These are phyloP conservation scores for Gracilaria caudata DNA, from an alignment of 23 red algal genomes.

Conservation along the genomic window DNA sequence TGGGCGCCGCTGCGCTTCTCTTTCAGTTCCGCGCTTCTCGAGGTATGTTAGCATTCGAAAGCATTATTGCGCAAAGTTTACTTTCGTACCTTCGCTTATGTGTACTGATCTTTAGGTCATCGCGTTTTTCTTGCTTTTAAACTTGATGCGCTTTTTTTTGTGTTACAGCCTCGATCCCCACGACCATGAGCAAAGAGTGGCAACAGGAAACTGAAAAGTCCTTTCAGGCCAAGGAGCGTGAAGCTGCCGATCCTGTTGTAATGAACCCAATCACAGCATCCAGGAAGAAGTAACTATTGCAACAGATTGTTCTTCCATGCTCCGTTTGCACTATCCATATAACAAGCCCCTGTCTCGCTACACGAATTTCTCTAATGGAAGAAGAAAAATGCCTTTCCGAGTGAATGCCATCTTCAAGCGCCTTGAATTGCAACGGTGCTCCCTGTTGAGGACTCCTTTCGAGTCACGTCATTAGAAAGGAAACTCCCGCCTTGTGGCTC, in stretches of 20 bases:
- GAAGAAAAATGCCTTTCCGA: too few species aligned
- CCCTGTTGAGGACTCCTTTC: too few species aligned
- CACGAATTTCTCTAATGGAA: too few species aligned
- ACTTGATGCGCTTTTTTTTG: background rate
- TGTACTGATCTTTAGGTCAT: background rate
- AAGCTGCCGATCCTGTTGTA: slow-evolving; percentile 56
- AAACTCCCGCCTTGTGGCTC: too few species aligned
- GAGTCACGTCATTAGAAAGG: too few species aligned
- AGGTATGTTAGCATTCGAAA: slow-evolving; percentile 7
- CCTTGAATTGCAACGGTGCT: too few species aligned
- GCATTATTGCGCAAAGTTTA: too few species aligned
- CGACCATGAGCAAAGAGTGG: slow-evolving; percentile 75
- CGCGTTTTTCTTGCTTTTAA: background rate
- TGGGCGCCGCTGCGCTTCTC: slow-evolving; percentile 57
- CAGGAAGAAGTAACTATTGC: slow-evolving; percentile 32
- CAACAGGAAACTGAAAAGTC: slow-evolving; percentile 29
- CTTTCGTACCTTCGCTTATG: too few species aligned
- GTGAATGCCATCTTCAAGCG: too few species aligned
- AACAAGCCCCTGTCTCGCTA: too few species aligned
- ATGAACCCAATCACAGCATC: slow-evolving; percentile 66
- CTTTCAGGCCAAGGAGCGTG: slow-evolving; percentile 37
- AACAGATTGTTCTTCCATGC: background rate
- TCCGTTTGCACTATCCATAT: too few species aligned
- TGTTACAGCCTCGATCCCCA: slow-evolving; percentile 16
- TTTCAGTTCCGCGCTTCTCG: slow-evolving; percentile 27